These are phyloP conservation scores for Apodospora peruviana DNA, from an alignment of 495 filamentous ascomycete genomes.

Conservation along the genomic window DNA sequence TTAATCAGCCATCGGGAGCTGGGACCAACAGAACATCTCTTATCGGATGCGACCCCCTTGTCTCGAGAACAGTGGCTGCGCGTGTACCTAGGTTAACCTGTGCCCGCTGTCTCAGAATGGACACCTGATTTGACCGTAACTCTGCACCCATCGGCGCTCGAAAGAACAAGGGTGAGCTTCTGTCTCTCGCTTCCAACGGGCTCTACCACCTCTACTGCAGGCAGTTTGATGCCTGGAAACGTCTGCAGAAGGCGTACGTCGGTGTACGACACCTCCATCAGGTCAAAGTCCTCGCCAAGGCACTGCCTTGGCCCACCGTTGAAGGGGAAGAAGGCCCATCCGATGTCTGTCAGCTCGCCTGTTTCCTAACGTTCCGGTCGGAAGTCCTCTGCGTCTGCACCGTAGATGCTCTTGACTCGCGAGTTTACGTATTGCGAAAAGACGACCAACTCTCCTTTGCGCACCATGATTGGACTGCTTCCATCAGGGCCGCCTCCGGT, in stretches of 20 bases:
- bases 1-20: too few relatives aligned
- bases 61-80: too few relatives aligned
- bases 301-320: slow-evolving; percentile 45
- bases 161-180: slow-evolving; percentile 20
- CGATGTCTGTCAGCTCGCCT: slow-evolving; percentile 33
- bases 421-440: slow-evolving; percentile 2
- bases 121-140: slow-evolving; percentile 1
- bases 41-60: too few relatives aligned
- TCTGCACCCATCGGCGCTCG: slow-evolving; percentile 25
- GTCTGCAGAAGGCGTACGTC: slow-evolving; percentile 30
- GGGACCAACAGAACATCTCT: too few relatives aligned
- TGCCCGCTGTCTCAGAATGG: too few relatives aligned
- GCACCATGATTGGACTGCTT: slow-evolving; percentile 25
- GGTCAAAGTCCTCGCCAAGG: slow-evolving; percentile 36
- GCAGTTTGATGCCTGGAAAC: slow-evolving; percentile 23
- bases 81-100: too few relatives aligned
- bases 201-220: slow-evolving; percentile 12
- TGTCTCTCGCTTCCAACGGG: slow-evolving; percentile 22
- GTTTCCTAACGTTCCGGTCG: slow-evolving; percentile 39
- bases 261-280: slow-evolving; percentile 30
- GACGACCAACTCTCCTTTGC: neutral
- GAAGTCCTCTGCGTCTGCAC: slow-evolving; percentile 42
- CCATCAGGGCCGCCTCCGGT: slow-evolving; percentile 45
- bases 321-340: slow-evolving; percentile 51
- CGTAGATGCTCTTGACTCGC: slow-evolving; percentile 42